These are phyloP conservation scores for Stephania japonica DNA, from an alignment of 164 flowering plant species.

Conservation along the genomic window DNA sequence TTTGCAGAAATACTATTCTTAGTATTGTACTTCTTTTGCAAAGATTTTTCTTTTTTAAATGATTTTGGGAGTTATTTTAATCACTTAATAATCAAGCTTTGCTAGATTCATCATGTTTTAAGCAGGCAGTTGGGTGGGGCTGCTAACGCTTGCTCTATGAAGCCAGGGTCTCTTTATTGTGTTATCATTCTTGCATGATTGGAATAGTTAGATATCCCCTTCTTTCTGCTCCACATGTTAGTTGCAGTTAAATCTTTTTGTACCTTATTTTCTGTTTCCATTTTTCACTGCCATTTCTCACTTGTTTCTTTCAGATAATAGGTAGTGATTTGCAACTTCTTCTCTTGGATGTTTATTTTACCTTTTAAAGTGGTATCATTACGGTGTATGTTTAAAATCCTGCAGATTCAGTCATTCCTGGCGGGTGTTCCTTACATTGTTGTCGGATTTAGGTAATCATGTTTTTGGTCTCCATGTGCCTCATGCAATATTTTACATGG, in stretches of 20 bases:
- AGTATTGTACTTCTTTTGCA: no score
- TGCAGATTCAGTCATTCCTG: slow-evolving; percentile 38
- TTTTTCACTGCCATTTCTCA: not conserved
- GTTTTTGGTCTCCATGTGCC: not conserved
- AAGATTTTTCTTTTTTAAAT: no score
- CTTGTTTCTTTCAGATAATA: not conserved
- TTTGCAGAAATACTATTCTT: no score
- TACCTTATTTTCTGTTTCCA: not conserved
- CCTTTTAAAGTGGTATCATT: not conserved
- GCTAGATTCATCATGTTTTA: not conserved
- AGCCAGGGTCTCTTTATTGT: not conserved
- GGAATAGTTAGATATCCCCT: not conserved
- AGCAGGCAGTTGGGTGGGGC: not conserved
- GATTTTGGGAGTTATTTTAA: not conserved
- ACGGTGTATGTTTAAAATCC: not conserved
- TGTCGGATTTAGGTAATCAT: slow-evolving; percentile 30
- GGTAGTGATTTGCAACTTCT: not conserved
- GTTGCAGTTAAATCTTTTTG: not conserved
- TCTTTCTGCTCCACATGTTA: not conserved
- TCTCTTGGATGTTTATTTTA: not conserved
- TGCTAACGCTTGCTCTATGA: not conserved
- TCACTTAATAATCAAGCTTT: not conserved
- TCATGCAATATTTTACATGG: not conserved
- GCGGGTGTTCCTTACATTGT: slow-evolving; percentile 36
- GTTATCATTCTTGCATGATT: not conserved